Percentiles rank a stretch among this genome's conserved stretches.
Conservation (phyloP, 495 filamentous ascomycete species). For the Penicillium verhagenii region DNA sequence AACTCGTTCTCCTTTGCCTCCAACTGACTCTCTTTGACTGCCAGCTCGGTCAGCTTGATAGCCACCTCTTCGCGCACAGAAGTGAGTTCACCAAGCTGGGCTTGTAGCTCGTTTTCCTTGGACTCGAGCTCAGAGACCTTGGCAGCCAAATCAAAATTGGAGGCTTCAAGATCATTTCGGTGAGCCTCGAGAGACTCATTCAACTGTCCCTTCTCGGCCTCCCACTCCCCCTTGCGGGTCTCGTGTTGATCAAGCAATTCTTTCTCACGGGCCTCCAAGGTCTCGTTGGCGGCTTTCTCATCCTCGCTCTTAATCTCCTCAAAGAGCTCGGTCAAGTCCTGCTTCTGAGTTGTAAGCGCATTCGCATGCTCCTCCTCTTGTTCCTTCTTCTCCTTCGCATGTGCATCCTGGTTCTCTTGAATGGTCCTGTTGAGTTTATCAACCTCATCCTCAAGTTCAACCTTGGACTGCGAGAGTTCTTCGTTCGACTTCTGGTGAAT, state of each 20-base stretch:
- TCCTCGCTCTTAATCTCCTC: conserved; percentile 51
- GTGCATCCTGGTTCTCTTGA: conserved; percentile 36
- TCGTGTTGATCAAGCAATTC: conserved; percentile 40
- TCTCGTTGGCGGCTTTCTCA: conserved; percentile 40
- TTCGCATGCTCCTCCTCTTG: conserved; percentile 41
- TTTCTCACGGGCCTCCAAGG: conserved; percentile 39
- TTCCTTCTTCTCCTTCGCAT: conserved; percentile 37
- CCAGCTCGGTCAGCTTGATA: conserved; percentile 16
- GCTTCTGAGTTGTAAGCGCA: conserved; percentile 40
- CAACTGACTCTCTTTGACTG: conserved; percentile 9
- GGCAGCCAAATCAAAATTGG: conserved; percentile 34
- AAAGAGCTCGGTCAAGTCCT: conserved; percentile 45
- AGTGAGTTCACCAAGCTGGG: conserved; percentile 31
- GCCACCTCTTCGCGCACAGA: conserved; percentile 29
- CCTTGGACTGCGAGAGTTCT: conserved; percentile 37
- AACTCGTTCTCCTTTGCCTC: conserved; percentile 28
- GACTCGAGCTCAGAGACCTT: conserved; percentile 28
- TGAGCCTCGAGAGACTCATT: conserved; percentile 40
- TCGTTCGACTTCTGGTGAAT: conserved; percentile 41
- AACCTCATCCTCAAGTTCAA: conserved; percentile 51
- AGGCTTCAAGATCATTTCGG: conserved; percentile 35
- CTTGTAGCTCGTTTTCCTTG: conserved; percentile 26
- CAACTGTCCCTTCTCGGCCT: conserved; percentile 43
- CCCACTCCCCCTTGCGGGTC: conserved; percentile 40
- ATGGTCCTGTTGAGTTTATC: conserved; percentile 49